Conservation (phyloP, 306 rosid species). For the Coriaria nepalensis region DNA sequence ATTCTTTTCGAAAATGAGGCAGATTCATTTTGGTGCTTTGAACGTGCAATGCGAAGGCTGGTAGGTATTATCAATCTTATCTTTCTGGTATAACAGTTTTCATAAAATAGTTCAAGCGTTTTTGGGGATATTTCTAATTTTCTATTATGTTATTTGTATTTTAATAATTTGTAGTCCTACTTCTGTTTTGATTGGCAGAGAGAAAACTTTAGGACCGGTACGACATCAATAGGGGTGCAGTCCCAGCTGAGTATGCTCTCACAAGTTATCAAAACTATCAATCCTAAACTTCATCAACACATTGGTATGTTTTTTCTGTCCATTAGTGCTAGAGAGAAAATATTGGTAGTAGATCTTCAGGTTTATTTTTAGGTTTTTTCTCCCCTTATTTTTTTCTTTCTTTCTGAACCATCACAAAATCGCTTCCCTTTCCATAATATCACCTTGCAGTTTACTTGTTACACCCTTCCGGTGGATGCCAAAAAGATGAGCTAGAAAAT, state of each 20-base stretch:
- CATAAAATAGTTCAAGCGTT: background rate
- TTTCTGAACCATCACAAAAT: too few relatives aligned
- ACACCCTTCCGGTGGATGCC: too few relatives aligned
- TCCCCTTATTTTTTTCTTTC: too few relatives aligned
- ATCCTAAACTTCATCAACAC: slow-evolving; percentile 94
- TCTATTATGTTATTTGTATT: slow-evolving; percentile 8
- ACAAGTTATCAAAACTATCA: slow-evolving; percentile 75
- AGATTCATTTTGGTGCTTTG: slow-evolving; percentile 90
- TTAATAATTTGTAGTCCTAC: slow-evolving; percentile 15
- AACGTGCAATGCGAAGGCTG: slow-evolving; percentile 89
- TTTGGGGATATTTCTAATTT: too few relatives aligned
- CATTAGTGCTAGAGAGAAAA: too few relatives aligned
- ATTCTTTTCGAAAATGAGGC: slow-evolving; percentile 75
- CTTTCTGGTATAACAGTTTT: background rate
- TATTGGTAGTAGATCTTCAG: too few relatives aligned
- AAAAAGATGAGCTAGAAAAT: too few relatives aligned
- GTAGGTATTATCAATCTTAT: slow-evolving; percentile 27
- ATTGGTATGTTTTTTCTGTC: slow-evolving; percentile 41
- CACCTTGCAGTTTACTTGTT: too few relatives aligned
- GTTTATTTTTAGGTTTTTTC: slow-evolving; percentile 2
- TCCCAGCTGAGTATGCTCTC: slow-evolving; percentile 79
- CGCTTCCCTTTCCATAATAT: too few relatives aligned
- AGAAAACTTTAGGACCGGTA: slow-evolving; percentile 65
- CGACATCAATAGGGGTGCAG: slow-evolving; percentile 86
- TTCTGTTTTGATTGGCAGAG: slow-evolving; percentile 42